Evolutionary conservation across 2,329 filamentous ascomycete genomes (phyloP), one percentile per base, ranked within the genome.

Genomic region (Pseudocercospora vitis): DNA sequence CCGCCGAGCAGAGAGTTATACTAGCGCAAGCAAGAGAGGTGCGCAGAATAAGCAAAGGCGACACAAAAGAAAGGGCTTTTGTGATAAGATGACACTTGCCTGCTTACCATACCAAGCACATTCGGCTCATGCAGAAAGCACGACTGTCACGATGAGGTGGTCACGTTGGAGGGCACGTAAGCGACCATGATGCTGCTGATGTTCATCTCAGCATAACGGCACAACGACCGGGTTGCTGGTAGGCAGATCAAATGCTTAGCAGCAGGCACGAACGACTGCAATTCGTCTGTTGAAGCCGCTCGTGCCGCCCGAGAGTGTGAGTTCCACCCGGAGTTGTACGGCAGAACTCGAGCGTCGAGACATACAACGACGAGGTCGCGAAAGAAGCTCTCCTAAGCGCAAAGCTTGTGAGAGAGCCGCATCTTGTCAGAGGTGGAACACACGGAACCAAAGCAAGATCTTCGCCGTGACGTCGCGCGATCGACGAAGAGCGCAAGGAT

Each of bases 61-160:
- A 18, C 14, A 35, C 32, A 44, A 51, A 29, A 32, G 48, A 42
- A 51, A 51, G 48, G 37, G 48, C 37, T 33, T n/a, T n/a, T 5
- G 48, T 31, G 24, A 31, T 42, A 31, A 21, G 48, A 51, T 51
- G 48, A 45, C 26, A 23, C 48, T 45, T 44, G 23, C 37, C 48
- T 45, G 32, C 33, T 39, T 42, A 39, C 46, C 29, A 14, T 26
- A 11, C 24, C 7, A 35, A 29, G 11, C n/a, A 35, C 12, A 14
- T n/a, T 35, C 31, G 31, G 31, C 31, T 26, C 39, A 16, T 44
- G 18, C 42, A 19, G 26, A 45, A 45, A 28, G 23, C n/a, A 45
- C 42, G 42, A 45, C 12, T 45, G 42, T 21, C 7, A 9, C 5
- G 14, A n/a, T 35, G n/a, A 35, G 31, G 7, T 23, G 8, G 18